phyloP scores from a whole-genome alignment of 2,329 filamentous ascomycete genomes.

The Cytospora mali region DNA sequence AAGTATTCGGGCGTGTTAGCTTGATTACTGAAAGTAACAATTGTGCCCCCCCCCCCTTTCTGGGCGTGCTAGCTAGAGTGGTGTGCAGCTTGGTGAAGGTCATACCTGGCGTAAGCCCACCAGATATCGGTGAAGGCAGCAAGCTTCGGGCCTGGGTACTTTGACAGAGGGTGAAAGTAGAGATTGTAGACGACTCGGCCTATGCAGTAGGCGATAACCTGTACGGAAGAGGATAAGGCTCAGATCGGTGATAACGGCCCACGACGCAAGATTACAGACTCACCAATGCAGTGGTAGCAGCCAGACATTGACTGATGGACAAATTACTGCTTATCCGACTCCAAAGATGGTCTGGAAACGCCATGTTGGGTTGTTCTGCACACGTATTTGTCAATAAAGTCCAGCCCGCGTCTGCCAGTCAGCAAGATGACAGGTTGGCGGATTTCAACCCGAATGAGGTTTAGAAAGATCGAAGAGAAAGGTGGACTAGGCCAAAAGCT shows the following conservation, averaged over 20 bases:
- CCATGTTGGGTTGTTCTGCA: background rate
- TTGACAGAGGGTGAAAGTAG: slow-evolving; percentile 21
- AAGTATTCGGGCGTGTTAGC: too few relatives aligned
- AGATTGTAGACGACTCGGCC: slow-evolving; percentile 26
- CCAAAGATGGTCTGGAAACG: background rate
- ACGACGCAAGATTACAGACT: background rate
- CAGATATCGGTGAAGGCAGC: slow-evolving; percentile 17
- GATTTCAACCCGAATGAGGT: too few relatives aligned
- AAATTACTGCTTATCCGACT: background rate
- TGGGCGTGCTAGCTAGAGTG: background rate
- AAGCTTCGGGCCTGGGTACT: slow-evolving; percentile 20
- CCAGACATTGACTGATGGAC: background rate
- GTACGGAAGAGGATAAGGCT: background rate
- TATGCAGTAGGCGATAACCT: background rate
- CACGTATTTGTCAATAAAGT: too few relatives aligned
- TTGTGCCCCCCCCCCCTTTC: too few relatives aligned
- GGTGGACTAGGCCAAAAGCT: too few relatives aligned
- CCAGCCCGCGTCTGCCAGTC: too few relatives aligned
- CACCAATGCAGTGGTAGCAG: background rate
- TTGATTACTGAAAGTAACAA: too few relatives aligned
- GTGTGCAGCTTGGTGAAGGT: background rate
- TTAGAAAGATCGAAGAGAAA: too few relatives aligned
- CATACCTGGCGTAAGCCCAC: slow-evolving; percentile 16
- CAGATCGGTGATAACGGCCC: background rate
- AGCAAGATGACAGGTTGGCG: too few relatives aligned